phyloP scores from a whole-genome alignment of 345 rosid species.

The Punica granatum region DNA sequence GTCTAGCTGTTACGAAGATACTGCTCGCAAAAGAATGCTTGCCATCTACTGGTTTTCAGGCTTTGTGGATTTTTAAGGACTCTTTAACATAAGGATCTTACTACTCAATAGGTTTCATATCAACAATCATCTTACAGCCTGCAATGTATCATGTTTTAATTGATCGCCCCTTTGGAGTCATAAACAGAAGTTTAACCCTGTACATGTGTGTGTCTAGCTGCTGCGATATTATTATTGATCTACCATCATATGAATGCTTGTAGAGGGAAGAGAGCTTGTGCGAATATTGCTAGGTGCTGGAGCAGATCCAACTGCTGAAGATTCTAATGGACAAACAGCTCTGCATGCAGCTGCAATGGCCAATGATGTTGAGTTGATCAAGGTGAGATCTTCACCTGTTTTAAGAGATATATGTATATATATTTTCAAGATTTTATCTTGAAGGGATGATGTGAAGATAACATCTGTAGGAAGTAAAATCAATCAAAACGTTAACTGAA shows the following conservation, averaged over 20 bases:
- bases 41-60: neutral
- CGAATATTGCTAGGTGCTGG: constrained; percentile 81
- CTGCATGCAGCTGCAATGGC: constrained; percentile 92
- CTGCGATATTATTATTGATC: neutral
- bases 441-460: neutral
- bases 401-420: neutral
- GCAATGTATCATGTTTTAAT: too few species aligned
- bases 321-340: constrained; percentile 81
- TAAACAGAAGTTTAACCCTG: neutral
- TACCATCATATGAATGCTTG: constrained; percentile 15
- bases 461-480: neutral
- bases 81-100: neutral
- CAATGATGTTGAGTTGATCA: constrained; percentile 81
- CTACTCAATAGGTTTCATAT: too few species aligned
- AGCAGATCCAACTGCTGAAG: constrained; percentile 87
- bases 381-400: constrained; percentile 25
- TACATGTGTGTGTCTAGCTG: neutral
- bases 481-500: neutral
- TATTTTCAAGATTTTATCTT: neutral
- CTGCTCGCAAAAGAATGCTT: neutral
- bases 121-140: too few species aligned
- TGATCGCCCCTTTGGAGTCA: too few species aligned
- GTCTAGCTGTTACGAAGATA: neutral
- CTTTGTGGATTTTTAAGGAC: neutral
- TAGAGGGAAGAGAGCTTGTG: constrained; percentile 93